Evolutionary conservation across 2,329 filamentous ascomycete genomes (phyloP), one percentile per base, ranked within the genome.

Genomic region (Talaromyces albobiverticillius): DNA sequence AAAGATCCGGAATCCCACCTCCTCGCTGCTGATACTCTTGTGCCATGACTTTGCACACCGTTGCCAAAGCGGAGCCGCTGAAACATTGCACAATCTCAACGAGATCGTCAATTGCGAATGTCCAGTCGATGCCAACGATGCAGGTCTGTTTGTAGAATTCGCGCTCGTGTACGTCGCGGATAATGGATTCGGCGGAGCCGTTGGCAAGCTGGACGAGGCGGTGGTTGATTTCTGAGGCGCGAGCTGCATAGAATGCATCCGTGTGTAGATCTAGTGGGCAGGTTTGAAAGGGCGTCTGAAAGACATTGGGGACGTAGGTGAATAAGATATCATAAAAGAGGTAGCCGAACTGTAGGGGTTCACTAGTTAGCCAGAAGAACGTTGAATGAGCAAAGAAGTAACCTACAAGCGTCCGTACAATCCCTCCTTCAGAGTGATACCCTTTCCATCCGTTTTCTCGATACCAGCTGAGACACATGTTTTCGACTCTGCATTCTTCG

Each of bases 241-340:
- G 83, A 1, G 86, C 84, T 0, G 89, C 83, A 67, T 90, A 97
- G 75, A 99, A 99, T 2, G 88, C 86, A 68, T 99, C 94, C 0
- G 92, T 96, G 67, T 95, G 88, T 5, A 99, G 76, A 69, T 99
- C 94, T 3, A 99, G 76, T 1, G 94, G 94, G 65, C 90, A 96
- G 0, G 90, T 95, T 71, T 99, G 94, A 68, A 90, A 99, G 1
- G 88, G 84, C 5, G 94, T 99, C 69, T 97, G 93, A 71, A 99
- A 99, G 53, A 99, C 93, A 63, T 97, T 96, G 23, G 94, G 93
- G 4, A 97, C 83, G 70, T 95, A 96, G 23, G 90, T 79, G 72
- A 97, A 97, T 6, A 99, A 77, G 22, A 97, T 83, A 70, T 99
- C 93, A 76, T 87, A 94, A 76, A 97, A 96, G 16, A 99, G 82